These are phyloP conservation scores for Aspergillus puulaauensis DNA, from an alignment of 2,329 filamentous ascomycete genomes.

Conservation along the genomic window DNA sequence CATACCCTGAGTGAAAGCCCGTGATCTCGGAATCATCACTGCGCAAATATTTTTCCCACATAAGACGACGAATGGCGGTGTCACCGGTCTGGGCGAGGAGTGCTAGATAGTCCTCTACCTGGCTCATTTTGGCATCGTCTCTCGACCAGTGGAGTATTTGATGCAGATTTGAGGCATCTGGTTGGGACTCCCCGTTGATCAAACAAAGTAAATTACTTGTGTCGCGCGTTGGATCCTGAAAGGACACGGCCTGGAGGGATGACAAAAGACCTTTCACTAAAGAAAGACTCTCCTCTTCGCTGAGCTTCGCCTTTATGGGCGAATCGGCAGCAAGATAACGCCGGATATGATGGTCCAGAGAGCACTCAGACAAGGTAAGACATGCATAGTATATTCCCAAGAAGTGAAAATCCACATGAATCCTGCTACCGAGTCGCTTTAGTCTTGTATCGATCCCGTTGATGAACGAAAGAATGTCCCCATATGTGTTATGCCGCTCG, in stretches of 20 bases:
- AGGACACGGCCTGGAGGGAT: constrained; percentile 21
- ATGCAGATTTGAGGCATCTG: constrained; percentile 16
- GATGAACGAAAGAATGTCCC: constrained; percentile 32
- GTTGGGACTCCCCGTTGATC: constrained; percentile 22
- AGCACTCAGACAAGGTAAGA: constrained; percentile 27
- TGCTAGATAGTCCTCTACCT: constrained; percentile 21
- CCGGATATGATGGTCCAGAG: constrained; percentile 28
- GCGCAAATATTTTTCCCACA: constrained; percentile 25
- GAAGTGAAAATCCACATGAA: constrained; percentile 15
- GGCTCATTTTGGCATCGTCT: neutral
- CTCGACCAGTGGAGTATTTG: constrained; percentile 18
- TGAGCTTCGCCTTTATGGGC: neutral
- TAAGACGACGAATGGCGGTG: constrained; percentile 15
- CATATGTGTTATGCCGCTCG: constrained; percentile 23
- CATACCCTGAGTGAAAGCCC: constrained; percentile 20
- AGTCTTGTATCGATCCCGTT: constrained; percentile 32
- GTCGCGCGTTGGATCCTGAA: constrained; percentile 23
- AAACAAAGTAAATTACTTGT: constrained; percentile 19
- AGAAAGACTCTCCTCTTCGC: constrained; percentile 8
- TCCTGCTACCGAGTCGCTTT: constrained; percentile 14
- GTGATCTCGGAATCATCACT: neutral
- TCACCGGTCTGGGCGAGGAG: constrained; percentile 29
- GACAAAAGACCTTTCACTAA: constrained; percentile 25
- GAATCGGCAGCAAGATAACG: constrained; percentile 11
- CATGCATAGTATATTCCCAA: constrained; percentile 34